Conservation (phyloP, 2,329 filamentous ascomycete genomes). For the Colletotrichum higginsianum region DNA sequence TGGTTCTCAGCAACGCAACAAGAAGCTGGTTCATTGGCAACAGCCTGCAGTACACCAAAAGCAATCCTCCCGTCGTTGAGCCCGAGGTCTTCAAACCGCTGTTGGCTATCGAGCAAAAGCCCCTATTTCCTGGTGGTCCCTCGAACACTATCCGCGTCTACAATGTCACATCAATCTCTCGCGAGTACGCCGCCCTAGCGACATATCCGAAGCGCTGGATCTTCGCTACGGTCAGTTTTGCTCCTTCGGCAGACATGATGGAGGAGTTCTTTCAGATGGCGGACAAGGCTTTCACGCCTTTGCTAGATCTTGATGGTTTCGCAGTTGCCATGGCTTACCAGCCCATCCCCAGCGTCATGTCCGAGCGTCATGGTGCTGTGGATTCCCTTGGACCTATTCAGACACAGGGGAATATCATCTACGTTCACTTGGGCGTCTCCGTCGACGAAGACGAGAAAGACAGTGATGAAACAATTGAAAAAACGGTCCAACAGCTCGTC, state of each 20-base stretch:
- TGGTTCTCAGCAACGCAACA: constrained; percentile 23
- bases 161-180: constrained; percentile 25
- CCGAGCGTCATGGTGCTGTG: not conserved
- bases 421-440: constrained; percentile 4
- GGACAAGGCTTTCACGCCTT: not conserved
- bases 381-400: constrained; percentile 16
- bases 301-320: constrained; percentile 12
- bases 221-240: constrained; percentile 15
- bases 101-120: not conserved
- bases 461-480: not conserved
- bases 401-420: constrained; percentile 17
- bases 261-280: constrained; percentile 27
- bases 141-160: constrained; percentile 22
- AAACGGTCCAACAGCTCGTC: not conserved
- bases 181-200: constrained; percentile 19
- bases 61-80: not conserved
- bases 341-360: constrained; percentile 14
- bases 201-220: constrained; percentile 28
- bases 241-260: constrained; percentile 21
- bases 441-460: not conserved
- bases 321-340: constrained; percentile 22
- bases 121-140: constrained; percentile 8
- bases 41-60: constrained; percentile 32
- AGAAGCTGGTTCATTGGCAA: constrained; percentile 25
- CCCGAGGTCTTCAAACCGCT: constrained; percentile 3